phyloP scores from a whole-genome alignment of 2,329 filamentous ascomycete species.

The Didymella glomerata region DNA sequence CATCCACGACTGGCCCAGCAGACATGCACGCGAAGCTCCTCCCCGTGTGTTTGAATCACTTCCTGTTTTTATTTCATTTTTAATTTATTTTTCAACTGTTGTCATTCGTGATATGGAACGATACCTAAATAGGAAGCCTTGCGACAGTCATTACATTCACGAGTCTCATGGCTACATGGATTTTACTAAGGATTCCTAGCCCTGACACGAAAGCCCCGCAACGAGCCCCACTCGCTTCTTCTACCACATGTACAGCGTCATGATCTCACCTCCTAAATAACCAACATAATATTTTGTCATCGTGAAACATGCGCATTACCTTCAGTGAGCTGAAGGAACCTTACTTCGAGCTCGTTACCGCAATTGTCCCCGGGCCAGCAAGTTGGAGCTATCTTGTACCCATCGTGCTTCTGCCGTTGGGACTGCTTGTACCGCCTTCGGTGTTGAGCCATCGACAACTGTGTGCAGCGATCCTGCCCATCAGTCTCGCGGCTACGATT shows the following conservation, averaged over 20 bases:
- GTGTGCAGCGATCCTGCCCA: slow-evolving; percentile 12
- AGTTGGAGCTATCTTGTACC: slow-evolving; percentile 19
- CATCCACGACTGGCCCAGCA: too few relatives aligned
- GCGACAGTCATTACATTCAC: too few relatives aligned
- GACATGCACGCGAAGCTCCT: too few relatives aligned
- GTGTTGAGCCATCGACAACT: slow-evolving; percentile 11
- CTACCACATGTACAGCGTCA: slow-evolving; percentile 4
- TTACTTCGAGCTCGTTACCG: slow-evolving; percentile 18
- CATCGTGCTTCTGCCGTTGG: slow-evolving; percentile 14
- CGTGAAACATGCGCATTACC: not conserved
- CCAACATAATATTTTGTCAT: not conserved
- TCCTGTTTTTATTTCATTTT: too few relatives aligned
- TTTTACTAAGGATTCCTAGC: too few relatives aligned
- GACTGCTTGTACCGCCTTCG: slow-evolving; percentile 17
- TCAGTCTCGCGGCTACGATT: slow-evolving; percentile 15
- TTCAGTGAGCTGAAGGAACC: slow-evolving; percentile 6
- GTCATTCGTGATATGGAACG: too few relatives aligned
- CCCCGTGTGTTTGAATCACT: too few relatives aligned
- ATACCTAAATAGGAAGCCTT: too few relatives aligned
- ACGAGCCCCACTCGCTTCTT: not conserved
- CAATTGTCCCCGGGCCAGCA: slow-evolving; percentile 20
- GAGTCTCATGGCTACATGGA: too few relatives aligned
- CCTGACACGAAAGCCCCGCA: too few relatives aligned
- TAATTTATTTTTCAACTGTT: too few relatives aligned
- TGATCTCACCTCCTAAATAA: not conserved